A percentile compares a stretch with the other conserved stretches of the same genome.
Conservation (phyloP, 495 filamentous ascomycete genomes). For the Pyrenopolyporus hunteri region DNA sequence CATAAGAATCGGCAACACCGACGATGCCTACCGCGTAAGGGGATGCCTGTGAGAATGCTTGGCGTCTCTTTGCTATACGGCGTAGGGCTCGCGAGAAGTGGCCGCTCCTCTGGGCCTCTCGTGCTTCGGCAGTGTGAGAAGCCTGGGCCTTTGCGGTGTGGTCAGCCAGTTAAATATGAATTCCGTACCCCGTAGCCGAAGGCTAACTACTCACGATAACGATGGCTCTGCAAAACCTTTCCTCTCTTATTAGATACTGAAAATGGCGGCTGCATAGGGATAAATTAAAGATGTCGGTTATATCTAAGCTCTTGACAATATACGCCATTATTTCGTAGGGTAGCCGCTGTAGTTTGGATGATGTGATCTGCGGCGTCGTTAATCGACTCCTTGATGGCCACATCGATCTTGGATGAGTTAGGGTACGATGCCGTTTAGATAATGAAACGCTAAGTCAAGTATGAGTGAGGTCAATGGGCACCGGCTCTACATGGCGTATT, state of each 20-base stretch:
- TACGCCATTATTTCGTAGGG: constrained; percentile 70
- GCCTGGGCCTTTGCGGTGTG: constrained; percentile 56
- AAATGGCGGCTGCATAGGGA: constrained; percentile 60
- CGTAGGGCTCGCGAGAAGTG: constrained; percentile 63
- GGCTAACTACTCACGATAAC: constrained; percentile 58
- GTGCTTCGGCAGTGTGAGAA: constrained; percentile 63
- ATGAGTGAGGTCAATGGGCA: neutral
- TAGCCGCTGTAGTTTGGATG: constrained; percentile 42
- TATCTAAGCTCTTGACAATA: constrained; percentile 59
- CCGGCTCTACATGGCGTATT: constrained; percentile 11
- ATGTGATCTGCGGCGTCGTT: constrained; percentile 12
- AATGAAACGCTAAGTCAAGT: neutral
- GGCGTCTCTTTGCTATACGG: constrained; percentile 63
- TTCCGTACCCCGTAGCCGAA: neutral
- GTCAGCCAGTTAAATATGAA: constrained; percentile 1
- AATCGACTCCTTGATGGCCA: neutral
- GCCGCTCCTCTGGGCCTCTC: constrained; percentile 53
- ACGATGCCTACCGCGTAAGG: constrained; percentile 68
- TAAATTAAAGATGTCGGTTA: constrained; percentile 58
- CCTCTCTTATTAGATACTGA: constrained; percentile 59
- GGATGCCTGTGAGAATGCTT: constrained; percentile 65
- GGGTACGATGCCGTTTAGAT: neutral
- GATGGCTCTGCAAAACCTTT: constrained; percentile 64
- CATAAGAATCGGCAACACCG: constrained; percentile 64
- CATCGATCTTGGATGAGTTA: constrained; percentile 7